Evolutionary conservation across 2,329 filamentous ascomycete genomes (phyloP).

Genomic region (Ciborinia camelliae): DNA sequence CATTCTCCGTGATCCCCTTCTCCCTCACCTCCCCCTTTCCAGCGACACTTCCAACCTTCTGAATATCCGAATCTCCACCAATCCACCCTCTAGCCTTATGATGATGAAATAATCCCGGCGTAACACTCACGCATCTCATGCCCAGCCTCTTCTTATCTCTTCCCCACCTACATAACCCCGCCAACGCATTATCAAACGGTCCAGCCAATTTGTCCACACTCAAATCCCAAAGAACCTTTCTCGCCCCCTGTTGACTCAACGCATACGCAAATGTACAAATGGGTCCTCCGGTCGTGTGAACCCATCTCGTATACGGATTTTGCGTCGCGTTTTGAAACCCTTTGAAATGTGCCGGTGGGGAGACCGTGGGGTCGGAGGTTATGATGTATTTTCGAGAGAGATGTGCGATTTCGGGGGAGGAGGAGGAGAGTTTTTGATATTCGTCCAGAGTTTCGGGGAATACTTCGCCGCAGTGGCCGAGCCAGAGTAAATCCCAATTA

Average conservation of each 20-base stretch:
- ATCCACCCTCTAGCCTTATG: conserved; percentile 15
- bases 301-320: conserved; percentile 27
- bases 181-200: conserved; percentile 39
- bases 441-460: conserved; percentile 21
- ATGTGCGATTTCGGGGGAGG: conserved; percentile 4
- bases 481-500: conserved; percentile 40
- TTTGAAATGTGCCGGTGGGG: conserved; percentile 24
- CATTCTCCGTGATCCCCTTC: conserved; percentile 16
- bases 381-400: conserved; percentile 28
- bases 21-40: not conserved
- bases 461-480: conserved; percentile 40
- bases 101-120: conserved; percentile 17
- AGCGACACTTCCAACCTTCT: not conserved
- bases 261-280: conserved; percentile 41
- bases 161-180: conserved; percentile 20
- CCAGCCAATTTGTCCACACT: conserved; percentile 40
- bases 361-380: conserved; percentile 32
- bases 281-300: conserved; percentile 33
- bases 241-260: conserved; percentile 35
- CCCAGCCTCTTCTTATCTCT: not conserved
- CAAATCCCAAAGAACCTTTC: conserved; percentile 61
- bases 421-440: not conserved
- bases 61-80: conserved; percentile 19
- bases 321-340: conserved; percentile 17
- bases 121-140: conserved; percentile 13